These are phyloP conservation scores for Russula earlei DNA, from an alignment of 768 basidiomycete genomes.

Conservation along the genomic window DNA sequence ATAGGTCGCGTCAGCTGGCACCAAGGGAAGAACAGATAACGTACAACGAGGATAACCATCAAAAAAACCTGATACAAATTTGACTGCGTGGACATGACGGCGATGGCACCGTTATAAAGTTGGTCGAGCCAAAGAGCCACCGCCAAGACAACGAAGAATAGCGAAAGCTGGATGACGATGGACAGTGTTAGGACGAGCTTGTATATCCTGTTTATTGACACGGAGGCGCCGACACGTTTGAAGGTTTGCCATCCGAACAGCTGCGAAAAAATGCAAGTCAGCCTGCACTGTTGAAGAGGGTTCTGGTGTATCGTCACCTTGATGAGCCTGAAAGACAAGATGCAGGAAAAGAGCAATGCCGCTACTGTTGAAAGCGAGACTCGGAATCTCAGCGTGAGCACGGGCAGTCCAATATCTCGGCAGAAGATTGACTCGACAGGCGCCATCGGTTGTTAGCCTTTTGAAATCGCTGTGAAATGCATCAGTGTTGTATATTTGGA, in stretches of 20 bases:
- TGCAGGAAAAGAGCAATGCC: slow-evolving; percentile 48
- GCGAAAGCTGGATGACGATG: slow-evolving; percentile 61
- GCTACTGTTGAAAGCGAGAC: slow-evolving; percentile 52
- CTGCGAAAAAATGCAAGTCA: slow-evolving; percentile 26
- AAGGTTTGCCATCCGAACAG: slow-evolving; percentile 82
- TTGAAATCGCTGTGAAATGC: slow-evolving; percentile 48
- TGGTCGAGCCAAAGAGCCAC: slow-evolving; percentile 73
- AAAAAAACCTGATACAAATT: slow-evolving; percentile 46
- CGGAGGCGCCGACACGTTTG: slow-evolving; percentile 73
- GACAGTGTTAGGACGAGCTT: slow-evolving; percentile 61
- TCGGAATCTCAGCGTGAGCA: slow-evolving; percentile 50
- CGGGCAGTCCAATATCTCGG: slow-evolving; percentile 58
- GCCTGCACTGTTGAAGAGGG: not conserved
- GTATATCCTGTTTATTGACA: slow-evolving; percentile 65
- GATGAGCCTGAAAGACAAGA: slow-evolving; percentile 65
- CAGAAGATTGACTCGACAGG: slow-evolving; percentile 50
- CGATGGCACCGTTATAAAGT: slow-evolving; percentile 56
- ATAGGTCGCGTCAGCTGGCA: slow-evolving; percentile 5
- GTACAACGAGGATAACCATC: slow-evolving; percentile 49
- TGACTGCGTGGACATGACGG: slow-evolving; percentile 37
- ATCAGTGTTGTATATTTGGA: slow-evolving; percentile 54
- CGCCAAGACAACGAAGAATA: slow-evolving; percentile 68
- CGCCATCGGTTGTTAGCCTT: slow-evolving; percentile 50
- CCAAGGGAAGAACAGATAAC: slow-evolving; percentile 24
- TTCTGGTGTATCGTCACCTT: slow-evolving; percentile 38